phyloP scores from a whole-genome alignment of 768 basidiomycete genomes.

The Kockovaella imperatae region DNA sequence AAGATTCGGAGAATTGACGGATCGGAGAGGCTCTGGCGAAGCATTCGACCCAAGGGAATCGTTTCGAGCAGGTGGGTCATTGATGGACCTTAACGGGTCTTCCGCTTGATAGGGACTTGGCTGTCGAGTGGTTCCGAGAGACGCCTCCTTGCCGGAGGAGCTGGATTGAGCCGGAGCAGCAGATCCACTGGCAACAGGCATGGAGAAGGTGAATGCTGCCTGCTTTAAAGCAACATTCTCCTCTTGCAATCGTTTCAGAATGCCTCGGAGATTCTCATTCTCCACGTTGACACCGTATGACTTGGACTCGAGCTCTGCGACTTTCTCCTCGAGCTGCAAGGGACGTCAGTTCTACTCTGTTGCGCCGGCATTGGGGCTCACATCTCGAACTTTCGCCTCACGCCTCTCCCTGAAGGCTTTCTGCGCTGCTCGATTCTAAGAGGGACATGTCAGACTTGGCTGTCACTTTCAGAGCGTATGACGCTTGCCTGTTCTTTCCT shows the following conservation, averaged over 20 bases:
- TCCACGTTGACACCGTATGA: conserved; percentile 64
- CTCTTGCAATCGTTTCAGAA: conserved; percentile 71
- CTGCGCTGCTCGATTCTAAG: conserved; percentile 92
- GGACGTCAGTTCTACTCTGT: background rate
- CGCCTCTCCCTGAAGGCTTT: conserved; percentile 94
- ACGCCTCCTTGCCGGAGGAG: too few species aligned
- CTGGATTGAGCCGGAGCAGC: conserved; percentile 3
- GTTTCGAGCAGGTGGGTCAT: conserved; percentile 20
- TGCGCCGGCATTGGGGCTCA: conserved; percentile 48
- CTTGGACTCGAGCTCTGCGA: conserved; percentile 75
- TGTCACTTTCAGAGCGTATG: too few species aligned
- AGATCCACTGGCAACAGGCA: conserved; percentile 50
- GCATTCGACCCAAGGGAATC: conserved; percentile 9
- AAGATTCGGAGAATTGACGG: too few species aligned
- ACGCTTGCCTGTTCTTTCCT: conserved; percentile 98
- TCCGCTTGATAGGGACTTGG: conserved; percentile 8
- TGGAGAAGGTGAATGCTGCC: conserved; percentile 70
- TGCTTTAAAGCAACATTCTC: conserved; percentile 80
- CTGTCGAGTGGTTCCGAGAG: too few species aligned
- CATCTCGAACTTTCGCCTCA: conserved; percentile 94
- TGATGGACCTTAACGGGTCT: conserved; percentile 18
- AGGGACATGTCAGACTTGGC: too few species aligned
- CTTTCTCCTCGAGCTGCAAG: conserved; percentile 76
- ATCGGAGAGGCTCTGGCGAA: conserved; percentile 23
- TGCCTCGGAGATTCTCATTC: conserved; percentile 82